Evolutionary conservation across 1,139 yeast genomes (phyloP).

Genomic region (Geotrichum aggregatum): DNA sequence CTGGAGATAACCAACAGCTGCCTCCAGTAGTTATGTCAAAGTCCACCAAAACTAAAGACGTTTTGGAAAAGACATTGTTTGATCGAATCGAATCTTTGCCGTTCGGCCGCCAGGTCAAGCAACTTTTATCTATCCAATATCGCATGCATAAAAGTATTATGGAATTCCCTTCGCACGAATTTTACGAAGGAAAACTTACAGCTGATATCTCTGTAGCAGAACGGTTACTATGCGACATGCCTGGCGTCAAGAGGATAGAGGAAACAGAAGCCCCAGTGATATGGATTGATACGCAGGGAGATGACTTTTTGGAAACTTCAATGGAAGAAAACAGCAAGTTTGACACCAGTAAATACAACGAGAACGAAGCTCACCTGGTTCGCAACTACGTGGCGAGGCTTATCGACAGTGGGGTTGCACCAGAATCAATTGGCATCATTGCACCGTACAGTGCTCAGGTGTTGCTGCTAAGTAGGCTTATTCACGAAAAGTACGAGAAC

Average conservation of each 20-base stretch:
- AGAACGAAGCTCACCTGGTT: slow-evolving; percentile 64
- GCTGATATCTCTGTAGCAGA: slow-evolving; percentile 61
- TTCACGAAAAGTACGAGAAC: slow-evolving; percentile 46
- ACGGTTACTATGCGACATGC: slow-evolving; percentile 54
- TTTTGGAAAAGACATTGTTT: slow-evolving; percentile 65
- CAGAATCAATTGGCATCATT: slow-evolving; percentile 65
- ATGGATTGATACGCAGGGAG: slow-evolving; percentile 93
- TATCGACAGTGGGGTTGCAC: slow-evolving; percentile 49
- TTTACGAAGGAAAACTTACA: slow-evolving; percentile 59
- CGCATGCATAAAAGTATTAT: slow-evolving; percentile 79
- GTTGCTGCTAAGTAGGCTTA: slow-evolving; percentile 48
- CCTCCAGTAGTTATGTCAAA: slow-evolving; percentile 47
- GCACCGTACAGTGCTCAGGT: slow-evolving; percentile 92
- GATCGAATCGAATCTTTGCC: slow-evolving; percentile 60
- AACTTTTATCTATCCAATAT: slow-evolving; percentile 69
- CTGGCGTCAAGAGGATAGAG: slow-evolving; percentile 46
- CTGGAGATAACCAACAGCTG: slow-evolving; percentile 73
- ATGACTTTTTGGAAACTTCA: slow-evolving; percentile 57
- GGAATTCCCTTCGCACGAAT: slow-evolving; percentile 66
- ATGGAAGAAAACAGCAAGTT: slow-evolving; percentile 35
- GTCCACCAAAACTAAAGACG: slow-evolving; percentile 36
- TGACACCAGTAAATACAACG: slow-evolving; percentile 54
- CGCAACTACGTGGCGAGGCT: slow-evolving; percentile 52
- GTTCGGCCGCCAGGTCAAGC: slow-evolving; percentile 50
- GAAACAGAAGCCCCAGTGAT: slow-evolving; percentile 49